A percentile compares a stretch with the other conserved stretches of the same genome.
Evolutionary conservation across 208 protist genomes (phyloP).

Genomic region (Trypanosoma theileri): DNA sequence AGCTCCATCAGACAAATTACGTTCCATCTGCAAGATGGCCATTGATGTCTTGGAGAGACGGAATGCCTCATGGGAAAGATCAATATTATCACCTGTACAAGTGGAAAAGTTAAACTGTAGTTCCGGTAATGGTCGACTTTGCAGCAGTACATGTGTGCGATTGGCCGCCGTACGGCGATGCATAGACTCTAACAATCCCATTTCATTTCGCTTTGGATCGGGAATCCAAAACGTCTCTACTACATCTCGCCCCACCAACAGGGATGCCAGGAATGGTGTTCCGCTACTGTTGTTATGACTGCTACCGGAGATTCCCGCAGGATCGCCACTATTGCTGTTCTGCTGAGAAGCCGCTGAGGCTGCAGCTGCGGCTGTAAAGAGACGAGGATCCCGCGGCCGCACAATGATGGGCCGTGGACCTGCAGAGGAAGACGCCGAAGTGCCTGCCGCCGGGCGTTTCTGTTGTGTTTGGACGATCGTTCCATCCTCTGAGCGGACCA

Average conservation of each 20-base stretch:
- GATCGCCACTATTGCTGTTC: too few species aligned
- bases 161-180: slow-evolving; percentile 52
- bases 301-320: too few species aligned
- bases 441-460: too few species aligned
- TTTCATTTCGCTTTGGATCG: slow-evolving; percentile 48
- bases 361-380: slow-evolving; percentile 30
- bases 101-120: slow-evolving; percentile 81
- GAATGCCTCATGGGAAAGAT: slow-evolving; percentile 75
- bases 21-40: slow-evolving; percentile 74
- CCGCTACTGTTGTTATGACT: slow-evolving; percentile 1
- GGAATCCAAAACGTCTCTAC: slow-evolving; percentile 73
- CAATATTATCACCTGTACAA: slow-evolving; percentile 69
- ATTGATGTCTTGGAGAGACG: slow-evolving; percentile 73
- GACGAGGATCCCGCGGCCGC: slow-evolving; percentile 38
- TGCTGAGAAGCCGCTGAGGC: too few species aligned
- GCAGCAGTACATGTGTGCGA: slow-evolving; percentile 56
- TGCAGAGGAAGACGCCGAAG: slow-evolving; percentile 26
- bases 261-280: slow-evolving; percentile 25
- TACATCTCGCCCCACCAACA: slow-evolving; percentile 32
- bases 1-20: slow-evolving; percentile 37
- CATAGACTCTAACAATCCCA: slow-evolving; percentile 68
- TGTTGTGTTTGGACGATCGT: too few species aligned
- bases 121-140: slow-evolving; percentile 66
- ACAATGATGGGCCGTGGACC: slow-evolving; percentile 64
- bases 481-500: slow-evolving; percentile 43